Percentiles rank a stretch among this genome's conserved stretches.
Conservation (phyloP, 192 early-diverging fungal species). For the Geranomyces variabilis region DNA sequence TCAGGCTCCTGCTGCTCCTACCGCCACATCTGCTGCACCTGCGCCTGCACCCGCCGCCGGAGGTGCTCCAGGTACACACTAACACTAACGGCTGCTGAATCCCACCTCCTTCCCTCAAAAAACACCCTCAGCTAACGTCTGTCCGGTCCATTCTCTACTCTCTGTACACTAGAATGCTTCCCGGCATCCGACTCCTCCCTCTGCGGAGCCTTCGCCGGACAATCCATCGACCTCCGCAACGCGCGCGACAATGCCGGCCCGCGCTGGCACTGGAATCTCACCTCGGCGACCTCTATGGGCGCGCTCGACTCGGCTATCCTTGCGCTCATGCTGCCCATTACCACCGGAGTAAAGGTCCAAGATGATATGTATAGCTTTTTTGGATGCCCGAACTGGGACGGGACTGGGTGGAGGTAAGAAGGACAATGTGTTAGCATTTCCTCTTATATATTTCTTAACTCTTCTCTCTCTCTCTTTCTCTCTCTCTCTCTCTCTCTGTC, state of each 20-base stretch:
- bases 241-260: constrained; percentile 14
- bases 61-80: no score
- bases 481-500: no score
- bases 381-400: constrained; percentile 29
- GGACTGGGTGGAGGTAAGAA: constrained; percentile 18
- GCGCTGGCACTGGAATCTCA: constrained; percentile 26
- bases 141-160: neutral
- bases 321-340: constrained; percentile 13
- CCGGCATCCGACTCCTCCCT: constrained; percentile 17
- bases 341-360: neutral
- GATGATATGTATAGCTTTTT: constrained; percentile 21
- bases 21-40: neutral
- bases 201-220: constrained; percentile 23
- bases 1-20: no score
- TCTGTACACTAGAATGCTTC: constrained; percentile 26
- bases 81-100: neutral
- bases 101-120: neutral
- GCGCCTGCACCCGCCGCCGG: neutral
- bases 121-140: neutral
- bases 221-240: constrained; percentile 17
- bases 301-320: constrained; percentile 15
- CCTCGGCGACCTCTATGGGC: constrained; percentile 5
- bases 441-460: no score
- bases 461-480: no score
- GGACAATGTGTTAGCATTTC: no score